Evolutionary conservation across 495 filamentous ascomycete genomes (phyloP).

Genomic region (Cudoniella acicularis): DNA sequence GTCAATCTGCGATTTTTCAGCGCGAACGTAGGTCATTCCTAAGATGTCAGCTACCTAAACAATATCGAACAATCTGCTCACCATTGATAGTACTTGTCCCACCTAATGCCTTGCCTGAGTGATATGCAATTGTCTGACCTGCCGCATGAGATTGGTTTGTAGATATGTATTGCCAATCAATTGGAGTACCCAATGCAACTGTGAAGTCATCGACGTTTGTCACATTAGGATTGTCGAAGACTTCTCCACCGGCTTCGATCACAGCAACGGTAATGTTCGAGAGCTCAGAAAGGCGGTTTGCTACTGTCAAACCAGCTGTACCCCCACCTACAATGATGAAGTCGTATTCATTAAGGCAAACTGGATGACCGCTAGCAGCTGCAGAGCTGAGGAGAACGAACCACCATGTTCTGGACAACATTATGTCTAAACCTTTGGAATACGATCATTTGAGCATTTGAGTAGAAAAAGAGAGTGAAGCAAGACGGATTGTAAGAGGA

Average conservation of each 20-base stretch:
- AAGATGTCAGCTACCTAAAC: no score
- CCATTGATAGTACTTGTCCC: slow-evolving; percentile 54
- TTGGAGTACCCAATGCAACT: slow-evolving; percentile 36
- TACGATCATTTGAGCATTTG: no score
- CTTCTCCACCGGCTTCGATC: slow-evolving; percentile 54
- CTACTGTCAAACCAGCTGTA: slow-evolving; percentile 50
- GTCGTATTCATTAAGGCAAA: no score
- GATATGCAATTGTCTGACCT: slow-evolving; percentile 31
- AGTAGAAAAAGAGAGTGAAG: no score
- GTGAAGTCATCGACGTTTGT: slow-evolving; percentile 38
- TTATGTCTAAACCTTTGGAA: no score
- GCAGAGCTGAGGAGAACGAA: no score
- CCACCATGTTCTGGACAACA: no score
- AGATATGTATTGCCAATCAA: slow-evolving; percentile 51
- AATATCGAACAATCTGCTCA: no score
- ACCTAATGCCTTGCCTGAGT: slow-evolving; percentile 48
- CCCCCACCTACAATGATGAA: slow-evolving; percentile 39
- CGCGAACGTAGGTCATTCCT: slow-evolving; percentile 21
- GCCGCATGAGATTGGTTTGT: slow-evolving; percentile 39
- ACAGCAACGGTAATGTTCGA: slow-evolving; percentile 43
- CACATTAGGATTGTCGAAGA: slow-evolving; percentile 45
- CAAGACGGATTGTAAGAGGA: no score
- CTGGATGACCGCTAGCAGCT: no score
- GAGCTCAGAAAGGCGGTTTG: slow-evolving; percentile 49
- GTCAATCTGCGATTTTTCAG: slow-evolving; percentile 28